Evolutionary conservation across 1,284 basidiomycete species (phyloP).

Genomic region (Ceratorhiza oryzae-sativae): DNA sequence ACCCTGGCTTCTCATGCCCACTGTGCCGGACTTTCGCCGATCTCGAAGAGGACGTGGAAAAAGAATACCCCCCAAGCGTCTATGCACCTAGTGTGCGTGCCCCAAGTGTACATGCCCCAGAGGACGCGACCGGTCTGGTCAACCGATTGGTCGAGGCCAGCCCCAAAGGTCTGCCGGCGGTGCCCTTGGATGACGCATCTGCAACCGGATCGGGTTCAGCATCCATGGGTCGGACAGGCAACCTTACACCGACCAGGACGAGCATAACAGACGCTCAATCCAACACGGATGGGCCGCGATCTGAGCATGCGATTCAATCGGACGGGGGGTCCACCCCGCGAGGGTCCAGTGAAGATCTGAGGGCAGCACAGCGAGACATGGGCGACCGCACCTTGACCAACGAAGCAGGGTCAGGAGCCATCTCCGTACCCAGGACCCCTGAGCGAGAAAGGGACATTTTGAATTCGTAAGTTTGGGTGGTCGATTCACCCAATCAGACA

Average conservation of each 20-base stretch:
- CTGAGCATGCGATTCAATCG: slow-evolving; percentile 18
- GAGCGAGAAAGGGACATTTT: slow-evolving; percentile 34
- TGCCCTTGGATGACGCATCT: slow-evolving; percentile 1
- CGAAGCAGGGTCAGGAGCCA: background rate
- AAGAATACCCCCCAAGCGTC: slow-evolving; percentile 58
- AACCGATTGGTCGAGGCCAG: background rate
- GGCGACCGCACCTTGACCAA: background rate
- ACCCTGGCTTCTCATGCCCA: slow-evolving; percentile 95
- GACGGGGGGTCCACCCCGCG: slow-evolving; percentile 37
- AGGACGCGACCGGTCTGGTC: background rate
- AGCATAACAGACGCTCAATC: background rate
- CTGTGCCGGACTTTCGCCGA: slow-evolving; percentile 93
- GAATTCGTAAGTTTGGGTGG: slow-evolving; percentile 15
- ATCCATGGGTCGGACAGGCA: background rate
- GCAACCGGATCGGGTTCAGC: background rate
- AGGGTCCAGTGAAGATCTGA: slow-evolving; percentile 39
- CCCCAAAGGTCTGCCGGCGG: slow-evolving; percentile 19
- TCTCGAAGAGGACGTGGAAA: slow-evolving; percentile 94
- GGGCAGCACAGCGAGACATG: slow-evolving; percentile 19
- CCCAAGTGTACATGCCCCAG: slow-evolving; percentile 4
- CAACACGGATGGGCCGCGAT: background rate
- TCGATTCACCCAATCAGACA: background rate
- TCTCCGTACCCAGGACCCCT: slow-evolving; percentile 9
- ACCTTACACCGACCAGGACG: background rate
- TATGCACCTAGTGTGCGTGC: slow-evolving; percentile 27